Base-by-base conservation (phyloP, 805 yeast species). In the Wickerhamomyces bisporus region DNA sequence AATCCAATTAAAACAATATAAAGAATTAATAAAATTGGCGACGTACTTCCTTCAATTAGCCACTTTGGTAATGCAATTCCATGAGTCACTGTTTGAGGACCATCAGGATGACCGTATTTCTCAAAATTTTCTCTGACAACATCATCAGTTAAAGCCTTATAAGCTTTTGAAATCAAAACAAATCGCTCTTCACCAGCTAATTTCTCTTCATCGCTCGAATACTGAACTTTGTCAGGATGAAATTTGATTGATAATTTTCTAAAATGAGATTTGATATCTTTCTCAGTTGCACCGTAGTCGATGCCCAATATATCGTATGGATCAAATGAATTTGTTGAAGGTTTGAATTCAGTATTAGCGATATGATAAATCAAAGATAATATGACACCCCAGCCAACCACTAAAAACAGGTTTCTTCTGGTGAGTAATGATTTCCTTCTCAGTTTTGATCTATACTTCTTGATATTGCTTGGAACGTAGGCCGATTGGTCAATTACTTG, bases 61-160 rank as follows among this genome's bases (percentile, higher is more conserved):
- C 86, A 87, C 57, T 83, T 80, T 24, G 99, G 99, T 48, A 93
- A 65, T 0, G 98, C 99, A 60, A 93, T 88, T 44, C 98, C 98
- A 58, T 87, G 96, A 16, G 82, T 67, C 15, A 82, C 72, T 20
- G 86, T 86, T 61, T 86, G 95, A 30, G 95, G 96, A 30, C 98
- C 98, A 65, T 93, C 99, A 5, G 99, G 99, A 58, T 94, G 96
- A 35, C 99, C 99, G 55, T 82, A 93, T 50, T 77, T 80, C 52
- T 81, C 66, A 60, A 75, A 88, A 58, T 93, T 93, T 50, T 85
- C 86, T 52, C 78, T 83, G 3, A 86, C 79, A 10, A 70, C 73
- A 49, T 86, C 96, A 62, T 93, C 98, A 12, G 98, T 94, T 47
- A 93, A 73, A 0, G 98, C 86, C 62, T 88, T 85, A 65, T 94